Conservation (phyloP, 2,329 filamentous ascomycete genomes). For the Balansia obtecta region DNA sequence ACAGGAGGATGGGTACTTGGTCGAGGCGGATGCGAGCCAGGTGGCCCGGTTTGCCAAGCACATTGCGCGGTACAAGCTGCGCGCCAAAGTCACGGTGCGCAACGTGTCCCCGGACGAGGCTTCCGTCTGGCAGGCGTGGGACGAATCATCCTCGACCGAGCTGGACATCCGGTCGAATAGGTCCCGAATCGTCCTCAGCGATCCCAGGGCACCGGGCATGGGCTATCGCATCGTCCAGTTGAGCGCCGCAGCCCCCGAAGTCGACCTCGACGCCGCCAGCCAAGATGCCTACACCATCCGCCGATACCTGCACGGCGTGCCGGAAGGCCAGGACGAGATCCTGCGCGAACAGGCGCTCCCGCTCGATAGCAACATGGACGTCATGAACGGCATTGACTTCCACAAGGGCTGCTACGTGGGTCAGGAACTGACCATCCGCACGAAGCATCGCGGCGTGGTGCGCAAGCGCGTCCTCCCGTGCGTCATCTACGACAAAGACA, state of each 20-base stretch:
- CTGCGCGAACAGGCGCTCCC: constrained; percentile 59
- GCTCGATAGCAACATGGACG: constrained; percentile 80
- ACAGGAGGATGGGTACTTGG: constrained; percentile 38
- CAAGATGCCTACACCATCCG: constrained; percentile 59
- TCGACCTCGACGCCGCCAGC: constrained; percentile 33
- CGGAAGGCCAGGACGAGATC: constrained; percentile 78
- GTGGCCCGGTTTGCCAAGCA: constrained; percentile 52
- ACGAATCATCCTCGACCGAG: constrained; percentile 25
- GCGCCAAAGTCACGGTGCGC: constrained; percentile 63
- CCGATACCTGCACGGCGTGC: constrained; percentile 66
- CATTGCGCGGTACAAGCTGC: constrained; percentile 74
- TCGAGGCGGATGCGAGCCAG: constrained; percentile 70
- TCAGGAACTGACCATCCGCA: constrained; percentile 92
- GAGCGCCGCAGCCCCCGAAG: constrained; percentile 17
- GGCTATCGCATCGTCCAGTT: constrained; percentile 36
- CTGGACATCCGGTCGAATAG: background rate
- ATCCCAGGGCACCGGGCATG: constrained; percentile 42
- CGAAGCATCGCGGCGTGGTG: constrained; percentile 86
- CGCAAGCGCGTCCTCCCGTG: constrained; percentile 81
- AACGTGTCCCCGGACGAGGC: constrained; percentile 53
- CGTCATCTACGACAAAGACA: constrained; percentile 47
- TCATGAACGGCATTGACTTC: constrained; percentile 79
- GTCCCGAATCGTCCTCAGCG: constrained; percentile 28
- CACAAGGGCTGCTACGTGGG: constrained; percentile 95
- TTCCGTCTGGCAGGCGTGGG: constrained; percentile 65